These are phyloP conservation scores for Immersiella caudata DNA, from an alignment of 495 filamentous ascomycete species.

Conservation along the genomic window DNA sequence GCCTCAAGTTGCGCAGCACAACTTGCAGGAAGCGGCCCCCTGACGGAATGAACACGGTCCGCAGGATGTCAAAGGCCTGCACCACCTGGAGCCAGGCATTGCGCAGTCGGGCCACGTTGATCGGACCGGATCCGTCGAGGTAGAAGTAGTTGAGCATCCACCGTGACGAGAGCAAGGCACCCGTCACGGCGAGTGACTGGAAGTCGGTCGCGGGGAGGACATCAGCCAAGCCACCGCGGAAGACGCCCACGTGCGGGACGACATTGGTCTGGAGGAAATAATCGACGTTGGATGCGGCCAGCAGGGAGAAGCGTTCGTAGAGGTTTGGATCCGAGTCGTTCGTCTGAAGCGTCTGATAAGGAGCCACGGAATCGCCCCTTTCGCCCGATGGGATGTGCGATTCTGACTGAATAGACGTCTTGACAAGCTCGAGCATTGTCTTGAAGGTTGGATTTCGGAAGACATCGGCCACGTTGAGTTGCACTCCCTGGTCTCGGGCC, in stretches of 20 bases:
- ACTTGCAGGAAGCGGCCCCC: conserved; percentile 61
- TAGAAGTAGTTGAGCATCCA: conserved; percentile 58
- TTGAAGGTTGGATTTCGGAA: conserved; percentile 39
- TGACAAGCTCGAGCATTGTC: conserved; percentile 18
- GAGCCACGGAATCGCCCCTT: not conserved
- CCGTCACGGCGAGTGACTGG: conserved; percentile 61
- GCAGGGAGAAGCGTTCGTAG: conserved; percentile 51
- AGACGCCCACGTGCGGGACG: conserved; percentile 58
- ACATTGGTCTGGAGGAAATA: conserved; percentile 55
- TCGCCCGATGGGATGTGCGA: not conserved
- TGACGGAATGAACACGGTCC: conserved; percentile 63
- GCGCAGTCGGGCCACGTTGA: conserved; percentile 52
- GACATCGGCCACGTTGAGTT: conserved; percentile 53
- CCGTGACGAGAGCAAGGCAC: conserved; percentile 53
- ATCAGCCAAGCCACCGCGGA: conserved; percentile 52
- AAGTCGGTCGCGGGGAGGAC: conserved; percentile 65
- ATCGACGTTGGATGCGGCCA: conserved; percentile 51
- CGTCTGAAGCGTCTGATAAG: not conserved
- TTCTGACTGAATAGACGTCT: not conserved
- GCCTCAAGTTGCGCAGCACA: conserved; percentile 56
- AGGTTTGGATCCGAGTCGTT: conserved; percentile 25
- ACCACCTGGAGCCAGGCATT: conserved; percentile 22
- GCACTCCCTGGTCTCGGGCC: conserved; percentile 51
- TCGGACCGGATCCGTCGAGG: conserved; percentile 51
- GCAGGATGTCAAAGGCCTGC: conserved; percentile 56